Conservation (phyloP, 2,329 filamentous ascomycete genomes). For the Hymenoscyphus fraxineus region DNA sequence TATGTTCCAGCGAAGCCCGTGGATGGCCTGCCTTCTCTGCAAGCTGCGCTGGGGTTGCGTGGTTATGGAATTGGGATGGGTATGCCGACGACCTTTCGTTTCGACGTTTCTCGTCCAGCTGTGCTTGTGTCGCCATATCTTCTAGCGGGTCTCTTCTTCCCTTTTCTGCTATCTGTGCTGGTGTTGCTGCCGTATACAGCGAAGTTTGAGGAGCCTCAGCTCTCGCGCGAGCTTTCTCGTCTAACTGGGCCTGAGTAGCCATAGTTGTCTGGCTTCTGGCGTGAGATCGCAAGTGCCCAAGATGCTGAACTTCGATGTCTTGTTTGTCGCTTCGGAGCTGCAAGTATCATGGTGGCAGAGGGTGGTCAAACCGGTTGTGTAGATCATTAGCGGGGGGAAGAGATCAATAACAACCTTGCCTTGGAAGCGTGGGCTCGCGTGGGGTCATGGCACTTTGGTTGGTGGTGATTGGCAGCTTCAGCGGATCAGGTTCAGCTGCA, state of each 20-base stretch:
- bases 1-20: constrained; percentile 4
- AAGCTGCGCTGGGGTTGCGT: constrained; percentile 23
- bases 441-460: not conserved
- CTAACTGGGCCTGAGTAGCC: constrained; percentile 15
- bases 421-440: not conserved
- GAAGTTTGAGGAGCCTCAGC: not conserved
- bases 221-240: constrained; percentile 12
- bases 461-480: no score
- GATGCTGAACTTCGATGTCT: not conserved
- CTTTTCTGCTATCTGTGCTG: constrained; percentile 27
- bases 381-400: not conserved
- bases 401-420: not conserved
- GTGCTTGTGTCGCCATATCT: constrained; percentile 24
- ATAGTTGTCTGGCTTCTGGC: constrained; percentile 7
- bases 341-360: constrained; percentile 2
- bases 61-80: not conserved
- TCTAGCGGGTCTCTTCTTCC: constrained; percentile 3
- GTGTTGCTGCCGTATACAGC: constrained; percentile 13
- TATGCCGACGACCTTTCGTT: not conserved
- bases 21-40: constrained; percentile 21
- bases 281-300: not conserved
- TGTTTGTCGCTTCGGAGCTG: not conserved
- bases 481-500: no score
- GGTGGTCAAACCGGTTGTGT: not conserved
- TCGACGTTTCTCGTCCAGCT: constrained; percentile 21